Percentiles rank a stretch among this genome's conserved stretches.
These are phyloP conservation scores for Tillandsia leiboldiana DNA, from an alignment of 176 grass and related monocot genomes.

Conservation along the genomic window DNA sequence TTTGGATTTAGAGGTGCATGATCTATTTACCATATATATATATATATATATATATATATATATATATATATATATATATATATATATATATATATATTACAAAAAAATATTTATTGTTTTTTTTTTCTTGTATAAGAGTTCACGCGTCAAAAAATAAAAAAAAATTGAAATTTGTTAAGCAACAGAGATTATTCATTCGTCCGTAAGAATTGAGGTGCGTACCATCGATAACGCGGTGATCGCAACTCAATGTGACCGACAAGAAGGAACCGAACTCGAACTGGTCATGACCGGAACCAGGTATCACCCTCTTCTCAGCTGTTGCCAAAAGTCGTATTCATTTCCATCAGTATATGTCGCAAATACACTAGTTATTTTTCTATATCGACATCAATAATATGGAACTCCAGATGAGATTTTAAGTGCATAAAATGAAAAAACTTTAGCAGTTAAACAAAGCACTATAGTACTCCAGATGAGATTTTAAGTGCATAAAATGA, in stretches of 20 bases:
- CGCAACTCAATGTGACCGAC: constrained; percentile 87
- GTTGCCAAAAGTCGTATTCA: constrained; percentile 8
- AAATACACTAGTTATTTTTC: background rate
- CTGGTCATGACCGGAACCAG: constrained; percentile 32
- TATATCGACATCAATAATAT: background rate
- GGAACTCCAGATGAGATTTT: background rate
- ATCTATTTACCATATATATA: no score
- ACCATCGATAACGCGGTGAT: constrained; percentile 98
- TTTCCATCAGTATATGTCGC: background rate
- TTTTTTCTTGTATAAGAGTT: no score
- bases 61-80: no score
- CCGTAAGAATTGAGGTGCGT: background rate
- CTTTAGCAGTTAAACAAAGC: no score
- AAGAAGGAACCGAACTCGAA: constrained; percentile 92
- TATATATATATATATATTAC: no score
- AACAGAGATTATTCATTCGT: background rate
- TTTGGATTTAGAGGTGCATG: no score
- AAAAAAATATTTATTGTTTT: no score
- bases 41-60: no score
- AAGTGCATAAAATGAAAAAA: background rate
- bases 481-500: background rate
- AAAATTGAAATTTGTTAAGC: no score
- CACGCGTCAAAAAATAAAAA: no score
- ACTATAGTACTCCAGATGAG: background rate
- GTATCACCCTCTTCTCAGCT: constrained; percentile 89